Evolutionary conservation across 2,329 filamentous ascomycete genomes (phyloP), one percentile per base, ranked within the genome.

Genomic region (Penicillium sp.): DNA sequence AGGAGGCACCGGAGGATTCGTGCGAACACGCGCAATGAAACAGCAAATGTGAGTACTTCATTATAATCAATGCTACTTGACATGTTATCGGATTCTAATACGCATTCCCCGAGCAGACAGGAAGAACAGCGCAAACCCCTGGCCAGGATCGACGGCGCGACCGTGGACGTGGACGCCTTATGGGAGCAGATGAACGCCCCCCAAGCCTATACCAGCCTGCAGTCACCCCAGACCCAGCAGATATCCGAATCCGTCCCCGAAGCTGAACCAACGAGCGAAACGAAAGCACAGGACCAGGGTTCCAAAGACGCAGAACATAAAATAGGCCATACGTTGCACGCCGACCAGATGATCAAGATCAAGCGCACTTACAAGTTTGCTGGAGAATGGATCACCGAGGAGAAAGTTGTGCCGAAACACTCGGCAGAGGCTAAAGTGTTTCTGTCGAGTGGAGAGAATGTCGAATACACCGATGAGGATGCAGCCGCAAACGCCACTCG

Each of bases 331-430:
- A 34, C 45, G 24, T 49, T 61, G 10, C 61, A 66, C 45, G 35
- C 60, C 4, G 76, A 81, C 45, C 76, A 81, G 51, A 78, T 77
- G 62, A 76, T 85, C 55, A 81, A 77, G 39, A 84, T 85, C 63
- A 82, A 79, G 61, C 77, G 81, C 29, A 82, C 76, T n/a, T 83
- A 83, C 68, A 79, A 80, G 51, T 85, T 83, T 62, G 82, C 82
- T 2, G 82, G 82, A 44, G 79, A 83, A 64, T 74, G 77, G 46
- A 80, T 80, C 54, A 81, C 79, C 4, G 78, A 83, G 57, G 77
- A 81, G 55, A 83, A 83, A 63, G 68, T 74, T 4, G 81, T 85
- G 2, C 76, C 76, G 11, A 80, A 77, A 58, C 72, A 77, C 45
- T 84, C 81, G 1, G 81, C 81, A 26, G 82, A 84, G 67, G 83